Base-by-base conservation (phyloP, 164 flowering plant species). In the Tetrastigma voinierianum region DNA sequence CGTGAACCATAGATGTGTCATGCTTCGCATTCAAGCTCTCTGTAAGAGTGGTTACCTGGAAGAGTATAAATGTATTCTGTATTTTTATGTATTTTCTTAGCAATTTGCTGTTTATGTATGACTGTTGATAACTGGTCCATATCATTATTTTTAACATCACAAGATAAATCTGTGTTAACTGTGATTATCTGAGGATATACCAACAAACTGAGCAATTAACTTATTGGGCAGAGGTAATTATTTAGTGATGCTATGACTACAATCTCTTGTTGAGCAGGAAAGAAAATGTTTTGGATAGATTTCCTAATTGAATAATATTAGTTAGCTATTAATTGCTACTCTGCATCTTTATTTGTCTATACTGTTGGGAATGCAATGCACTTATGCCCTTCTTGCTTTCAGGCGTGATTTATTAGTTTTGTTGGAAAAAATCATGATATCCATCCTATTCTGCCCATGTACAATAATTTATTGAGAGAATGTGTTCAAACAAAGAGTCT, bases 1-100 rank as follows among this genome's bases (percentile, higher is more conserved):
- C 45, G 45, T 80, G 65, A 71, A 74, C 68, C 55, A 68, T 18
- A 81, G 59, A 57, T 84, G 88, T 71, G 79, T 62, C 62, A 61
- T 72, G 49, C 81, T 79, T 62, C 70, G 84, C 51, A 55, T 85
- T 45, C 82, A 65, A 66, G 83, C 95, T 59, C 91, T 94, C 40
- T 81, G 89, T 70, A 83, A 77, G 72, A 90, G 90, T n/a, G 97
- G 97, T 68, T 80, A 87, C 64, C 71, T 94, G 53, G 78, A 87
- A 24, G 88, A 88, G 98, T 93, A 71, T 64, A n/a, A n/a, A 53
- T 32, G 40, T 32, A 32, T 32, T 32, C 40, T 32, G 6, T 32
- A 49, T 21, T 18, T 52, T 43, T 51, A 49, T 19, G 18, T 55
- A 48, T 58, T 12, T 73, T 3, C 12, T 44, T 20, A 13, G 57